These are phyloP conservation scores for Citrus trifoliata DNA, from an alignment of 345 rosid genomes.

Conservation along the genomic window DNA sequence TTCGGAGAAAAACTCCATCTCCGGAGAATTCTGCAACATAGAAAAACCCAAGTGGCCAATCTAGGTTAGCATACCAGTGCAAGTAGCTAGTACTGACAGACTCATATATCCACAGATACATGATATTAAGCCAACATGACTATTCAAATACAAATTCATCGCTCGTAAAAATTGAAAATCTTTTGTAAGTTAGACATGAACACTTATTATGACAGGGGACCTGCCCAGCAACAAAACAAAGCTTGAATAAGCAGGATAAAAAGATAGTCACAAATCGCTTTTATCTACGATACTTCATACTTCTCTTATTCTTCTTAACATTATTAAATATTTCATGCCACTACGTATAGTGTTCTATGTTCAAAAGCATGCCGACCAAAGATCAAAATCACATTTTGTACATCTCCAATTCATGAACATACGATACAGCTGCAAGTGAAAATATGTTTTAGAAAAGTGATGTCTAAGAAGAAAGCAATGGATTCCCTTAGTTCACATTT, in stretches of 20 bases:
- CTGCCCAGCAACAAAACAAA: neutral
- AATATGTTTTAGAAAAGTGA: neutral
- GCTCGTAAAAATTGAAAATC: neutral
- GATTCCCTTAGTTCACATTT: neutral
- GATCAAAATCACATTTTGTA: neutral
- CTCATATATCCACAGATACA: neutral
- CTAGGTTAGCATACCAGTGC: neutral
- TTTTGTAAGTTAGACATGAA: neutral
- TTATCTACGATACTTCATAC: neutral
- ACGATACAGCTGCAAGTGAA: neutral
- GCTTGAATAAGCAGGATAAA: neutral
- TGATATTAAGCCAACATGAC: neutral
- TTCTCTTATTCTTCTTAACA: neutral
- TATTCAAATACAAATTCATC: neutral
- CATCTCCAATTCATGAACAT: neutral
- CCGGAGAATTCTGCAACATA: conserved; percentile 59
- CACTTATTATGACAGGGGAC: neutral
- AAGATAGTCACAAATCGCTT: neutral
- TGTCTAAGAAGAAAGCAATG: neutral
- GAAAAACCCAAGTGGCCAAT: neutral
- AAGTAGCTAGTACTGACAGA: neutral
- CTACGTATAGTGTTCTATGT: neutral
- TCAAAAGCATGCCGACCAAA: neutral
- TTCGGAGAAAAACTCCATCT: conserved; percentile 88
- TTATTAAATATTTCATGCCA: neutral